Base-by-base conservation (phyloP, 2,329 filamentous ascomycete species). In the Neoarthrinium moseri region DNA sequence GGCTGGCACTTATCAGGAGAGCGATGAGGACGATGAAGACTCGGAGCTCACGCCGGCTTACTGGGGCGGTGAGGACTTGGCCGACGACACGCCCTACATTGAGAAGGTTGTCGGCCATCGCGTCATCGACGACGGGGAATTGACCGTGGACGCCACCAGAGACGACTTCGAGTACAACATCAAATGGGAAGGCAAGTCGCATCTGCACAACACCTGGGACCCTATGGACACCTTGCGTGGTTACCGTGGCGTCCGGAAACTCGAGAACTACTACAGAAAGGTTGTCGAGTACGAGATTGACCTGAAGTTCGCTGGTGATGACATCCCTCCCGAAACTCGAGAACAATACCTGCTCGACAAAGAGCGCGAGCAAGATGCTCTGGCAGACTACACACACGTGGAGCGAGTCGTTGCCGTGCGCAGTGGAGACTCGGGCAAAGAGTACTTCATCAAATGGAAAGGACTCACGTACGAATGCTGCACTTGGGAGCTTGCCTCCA, bases 381-480 rank as follows among this genome's bases (percentile, higher is more conserved):
- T 95, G 42, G 86, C 88, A 52, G 91, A 97, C 60, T 95, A 89
- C 67, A 94, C 89, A 51, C 86, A 94, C 56, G 91, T 96, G 24
- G 94, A 99, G 66, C 84, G 94, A 57, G 86, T 99, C 48, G 96
- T 99, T 57, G 88, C 89, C 44, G 81, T 86, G 48, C 84, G 88
- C 51, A 83, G 90, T 47, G 87, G 86, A 20, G 90, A 94, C 12
- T 86, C 88, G 7, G 89, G 84, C 39, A 81, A 81, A 1, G 90
- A 97, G 64, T 99, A 99, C 66, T 89, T 85, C 53, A 87, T 97
- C 67, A 99, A 99, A 71, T 99, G 94, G 91, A 95, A 94, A 68
- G 89, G 89, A 10, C 79, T 97, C 42, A 89, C 86, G 43, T 99
- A 99, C 63, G 91, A 97, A 58, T 85, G 86, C 51, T 96, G 89